Evolutionary conservation across 2,329 filamentous ascomycete species (phyloP), one percentile per base, ranked within the genome.

Genomic region (Pseudogymnoascus sp.): DNA sequence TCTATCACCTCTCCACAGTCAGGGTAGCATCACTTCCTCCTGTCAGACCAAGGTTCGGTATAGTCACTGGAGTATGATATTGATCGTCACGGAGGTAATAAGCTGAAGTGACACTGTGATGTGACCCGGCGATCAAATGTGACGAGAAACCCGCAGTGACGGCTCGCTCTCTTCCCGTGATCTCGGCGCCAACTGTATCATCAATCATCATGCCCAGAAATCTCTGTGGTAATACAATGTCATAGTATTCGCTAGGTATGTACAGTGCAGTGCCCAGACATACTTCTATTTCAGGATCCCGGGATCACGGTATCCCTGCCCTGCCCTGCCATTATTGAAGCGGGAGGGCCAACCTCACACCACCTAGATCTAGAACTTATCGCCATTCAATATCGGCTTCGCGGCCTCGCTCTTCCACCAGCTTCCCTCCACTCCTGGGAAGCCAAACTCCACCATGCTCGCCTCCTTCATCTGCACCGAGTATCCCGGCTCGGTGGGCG

Each of bases 391-490:
- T 61, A 73, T 73, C 18, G 70, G 68, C 61, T 66, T 71, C 14
- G 71, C 71, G 60, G 72, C 71, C n/a, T 91, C 88, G 58, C 83
- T 88, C 76, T 79, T 87, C 92, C 92, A 96, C 90, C 91, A 96
- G 71, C 90, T 90, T 68, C 88, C 88, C 65, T 88, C 81, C 71
- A 88, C 83, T 6, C 91, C 91, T 1, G 91, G 92, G 74, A 86
- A 96, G 59, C 83, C 82, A 73, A 82, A 96, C 68, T 76, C 76
- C 67, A 92, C 89, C 91, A 96, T 95, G 74, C 90, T 95, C 67
- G 87, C 89, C 3, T 86, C 77, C 83, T 90, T 93, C 91, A 96
- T 96, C 84, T 96, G 91, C 2, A 96, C 92, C 71, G 89, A 93
- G 75, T 96, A 96, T 0, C 92, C 92, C 0, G 92, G 82, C 73